phyloP scores from a whole-genome alignment of 352 stramenopile genomes.

The Pythium angustatum region DNA sequence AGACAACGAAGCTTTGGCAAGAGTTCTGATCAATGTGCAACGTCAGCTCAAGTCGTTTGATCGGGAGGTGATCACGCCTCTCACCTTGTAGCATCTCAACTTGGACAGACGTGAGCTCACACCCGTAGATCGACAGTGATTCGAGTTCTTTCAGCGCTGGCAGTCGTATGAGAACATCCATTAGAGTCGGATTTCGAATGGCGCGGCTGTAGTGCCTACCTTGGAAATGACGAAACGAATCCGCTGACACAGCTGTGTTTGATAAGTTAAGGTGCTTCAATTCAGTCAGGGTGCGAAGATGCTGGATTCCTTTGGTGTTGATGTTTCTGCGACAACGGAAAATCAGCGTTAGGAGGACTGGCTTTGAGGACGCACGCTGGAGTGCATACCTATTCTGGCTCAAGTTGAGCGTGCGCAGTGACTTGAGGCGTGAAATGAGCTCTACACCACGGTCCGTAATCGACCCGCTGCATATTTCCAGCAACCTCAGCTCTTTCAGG shows the following conservation, averaged over 20 bases:
- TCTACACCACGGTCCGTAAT: slow-evolving; percentile 74
- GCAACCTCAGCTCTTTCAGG: slow-evolving; percentile 50
- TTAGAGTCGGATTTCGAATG: too few relatives aligned
- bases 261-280: slow-evolving; percentile 76
- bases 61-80: not conserved
- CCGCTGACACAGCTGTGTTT: slow-evolving; percentile 65
- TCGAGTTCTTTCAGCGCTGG: slow-evolving; percentile 32
- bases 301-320: slow-evolving; percentile 60
- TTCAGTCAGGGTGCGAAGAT: slow-evolving; percentile 55
- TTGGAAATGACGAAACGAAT: slow-evolving; percentile 71
- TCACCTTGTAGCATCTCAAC: slow-evolving; percentile 31
- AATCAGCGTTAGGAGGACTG: not conserved
- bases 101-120: slow-evolving; percentile 20
- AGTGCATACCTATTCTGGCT: slow-evolving; percentile 68
- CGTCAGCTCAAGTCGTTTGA: not conserved
- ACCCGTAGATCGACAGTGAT: slow-evolving; percentile 33
- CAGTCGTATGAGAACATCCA: too few relatives aligned
- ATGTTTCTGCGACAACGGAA: slow-evolving; percentile 60
- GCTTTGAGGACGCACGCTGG: not conserved
- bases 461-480: slow-evolving; percentile 66
- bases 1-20: slow-evolving; percentile 29
- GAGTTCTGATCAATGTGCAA: slow-evolving; percentile 22
- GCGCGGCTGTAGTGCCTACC: too few relatives aligned
- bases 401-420: slow-evolving; percentile 73
- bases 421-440: slow-evolving; percentile 73